Base-by-base conservation (phyloP, 2,329 filamentous ascomycete genomes). In the Neospermospora avenae region DNA sequence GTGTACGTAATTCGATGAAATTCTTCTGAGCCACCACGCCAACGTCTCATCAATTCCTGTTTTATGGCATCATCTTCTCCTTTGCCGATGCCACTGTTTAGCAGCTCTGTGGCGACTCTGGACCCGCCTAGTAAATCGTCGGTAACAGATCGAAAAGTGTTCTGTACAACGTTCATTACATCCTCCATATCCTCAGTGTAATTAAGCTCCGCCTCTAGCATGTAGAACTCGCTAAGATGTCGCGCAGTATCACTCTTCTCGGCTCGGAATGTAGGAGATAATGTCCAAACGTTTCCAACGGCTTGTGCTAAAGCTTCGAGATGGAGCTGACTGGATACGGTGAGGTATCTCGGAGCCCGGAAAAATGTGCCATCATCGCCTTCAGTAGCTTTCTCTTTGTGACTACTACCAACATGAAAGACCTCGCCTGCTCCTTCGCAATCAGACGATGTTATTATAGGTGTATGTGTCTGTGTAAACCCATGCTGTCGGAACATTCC, bases 181-280 rank as follows among this genome's bases (percentile, higher is more conserved):
- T 82, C 78, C 31, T 82, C 77, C 65, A 96, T 79, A 64, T 85
- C 78, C 49, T 89, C 81, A 44, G 88, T 83, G 73, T 96, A 96
- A 69, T 86, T 88, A 72, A 93, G 79, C 74, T 99, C 95, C 16
- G 88, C 93, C 75, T 99, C 95, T 2, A 99, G 83, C 95, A 99
- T 98, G 77, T 98, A 98, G 71, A 99, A 98, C 72, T 99, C 95
- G 77, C 91, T 96, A 63, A 99, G 80, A 75, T 99, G 95, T 28
- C 95, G 86, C 5, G 92, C 87, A 0, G 95, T 98, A 71, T 98
- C 93, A 75, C 92, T 97, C 72, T 87, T 87, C 74, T 97, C 95
- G 3, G 95, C 95, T 39, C 95, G 86, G 72, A 99, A 99, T 0
- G 92, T 96, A 2, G 95, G 95, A 4, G 93, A 95, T 11, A 99